A percentile compares a stretch with the other conserved stretches of the same genome.
Evolutionary conservation across 73 alveolate species (phyloP).

Genomic region (Paramecium octaurelia): DNA sequence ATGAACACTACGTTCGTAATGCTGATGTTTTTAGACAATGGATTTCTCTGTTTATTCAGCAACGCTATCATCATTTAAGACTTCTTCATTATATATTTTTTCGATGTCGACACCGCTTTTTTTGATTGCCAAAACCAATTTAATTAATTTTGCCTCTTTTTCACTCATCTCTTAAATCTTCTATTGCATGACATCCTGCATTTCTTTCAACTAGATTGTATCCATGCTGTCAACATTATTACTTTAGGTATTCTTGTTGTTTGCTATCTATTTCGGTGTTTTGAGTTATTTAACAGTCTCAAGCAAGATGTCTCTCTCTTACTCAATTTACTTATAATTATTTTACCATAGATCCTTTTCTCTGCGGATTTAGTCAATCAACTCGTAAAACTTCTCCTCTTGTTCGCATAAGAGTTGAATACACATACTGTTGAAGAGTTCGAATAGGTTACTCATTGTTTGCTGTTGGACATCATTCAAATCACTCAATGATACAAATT

Average conservation of each 20-base stretch:
- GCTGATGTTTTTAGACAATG: background rate
- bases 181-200: background rate
- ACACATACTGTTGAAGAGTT: background rate
- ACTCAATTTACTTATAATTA: slow-evolving; percentile 25
- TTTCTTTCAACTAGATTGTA: background rate
- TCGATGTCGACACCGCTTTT: slow-evolving; percentile 41
- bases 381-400: background rate
- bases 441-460: background rate
- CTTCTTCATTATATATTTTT: slow-evolving; percentile 47
- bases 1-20: background rate
- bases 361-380: background rate
- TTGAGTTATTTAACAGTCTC: slow-evolving; percentile 22
- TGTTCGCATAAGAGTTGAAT: background rate
- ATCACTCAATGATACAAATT: background rate
- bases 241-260: background rate
- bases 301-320: slow-evolving; percentile 26
- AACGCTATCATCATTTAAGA: slow-evolving; percentile 38
- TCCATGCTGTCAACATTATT: background rate
- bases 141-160: slow-evolving; percentile 21
- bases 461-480: background rate
- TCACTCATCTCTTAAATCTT: slow-evolving; percentile 40
- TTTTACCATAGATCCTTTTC: slow-evolving; percentile 30
- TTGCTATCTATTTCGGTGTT: background rate
- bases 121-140: slow-evolving; percentile 8
- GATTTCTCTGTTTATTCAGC: background rate